phyloP scores from a whole-genome alignment of 2,329 filamentous ascomycete genomes.

The Volutella citrinella region DNA sequence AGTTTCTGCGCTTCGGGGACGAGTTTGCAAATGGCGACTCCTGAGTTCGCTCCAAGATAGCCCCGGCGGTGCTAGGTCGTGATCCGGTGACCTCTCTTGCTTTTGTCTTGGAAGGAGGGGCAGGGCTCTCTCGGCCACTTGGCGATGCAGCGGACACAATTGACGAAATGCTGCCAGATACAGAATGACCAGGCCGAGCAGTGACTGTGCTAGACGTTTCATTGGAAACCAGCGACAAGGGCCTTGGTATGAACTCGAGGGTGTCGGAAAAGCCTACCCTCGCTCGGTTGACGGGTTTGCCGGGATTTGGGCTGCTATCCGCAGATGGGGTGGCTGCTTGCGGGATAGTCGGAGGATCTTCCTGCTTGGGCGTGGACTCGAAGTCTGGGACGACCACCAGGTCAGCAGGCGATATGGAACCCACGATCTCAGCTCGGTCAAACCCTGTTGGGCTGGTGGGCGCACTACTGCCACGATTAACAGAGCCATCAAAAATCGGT shows the following conservation, averaged over 20 bases:
- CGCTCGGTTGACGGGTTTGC: slow-evolving; percentile 46
- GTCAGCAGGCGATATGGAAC: slow-evolving; percentile 6
- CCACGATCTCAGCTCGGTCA: slow-evolving; percentile 19
- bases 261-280: slow-evolving; percentile 82
- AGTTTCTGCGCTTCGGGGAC: slow-evolving; percentile 54
- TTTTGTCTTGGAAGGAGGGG: slow-evolving; percentile 36
- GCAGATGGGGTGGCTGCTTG: too few relatives aligned
- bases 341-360: too few relatives aligned
- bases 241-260: slow-evolving; percentile 78
- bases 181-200: slow-evolving; percentile 65
- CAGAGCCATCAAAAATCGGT: slow-evolving; percentile 45
- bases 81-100: slow-evolving; percentile 44
- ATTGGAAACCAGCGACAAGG: slow-evolving; percentile 78
- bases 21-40: slow-evolving; percentile 19
- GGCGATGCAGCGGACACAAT: slow-evolving; percentile 59
- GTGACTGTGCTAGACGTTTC: slow-evolving; percentile 79
- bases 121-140: slow-evolving; percentile 38
- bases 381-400: too few relatives aligned
- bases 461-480: slow-evolving; percentile 58
- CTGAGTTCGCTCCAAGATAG: slow-evolving; percentile 55
- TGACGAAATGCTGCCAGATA: slow-evolving; percentile 78
- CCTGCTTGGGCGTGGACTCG: too few relatives aligned
- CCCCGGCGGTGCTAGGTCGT: slow-evolving; percentile 68
- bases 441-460: slow-evolving; percentile 58
- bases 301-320: slow-evolving; percentile 19